Conservation (phyloP, 148 eudicot genomes). For the Rheum nobile region DNA sequence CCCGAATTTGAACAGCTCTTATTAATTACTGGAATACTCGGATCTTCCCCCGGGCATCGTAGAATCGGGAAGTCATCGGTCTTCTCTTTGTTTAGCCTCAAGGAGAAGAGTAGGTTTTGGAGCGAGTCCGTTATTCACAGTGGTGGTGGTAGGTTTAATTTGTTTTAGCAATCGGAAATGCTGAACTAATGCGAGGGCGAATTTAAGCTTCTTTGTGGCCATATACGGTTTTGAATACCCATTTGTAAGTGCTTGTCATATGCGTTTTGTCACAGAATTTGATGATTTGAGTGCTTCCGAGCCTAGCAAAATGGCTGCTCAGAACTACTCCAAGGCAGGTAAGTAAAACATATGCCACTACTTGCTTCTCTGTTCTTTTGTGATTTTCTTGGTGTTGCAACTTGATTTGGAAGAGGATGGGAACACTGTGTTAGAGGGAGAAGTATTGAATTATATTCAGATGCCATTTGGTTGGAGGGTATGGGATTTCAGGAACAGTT, state of each 20-base stretch:
- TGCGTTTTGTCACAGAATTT: conserved; percentile 34
- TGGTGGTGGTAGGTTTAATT: conserved; percentile 38
- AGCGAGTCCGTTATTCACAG: conserved; percentile 67
- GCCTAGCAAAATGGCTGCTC: conserved; percentile 32
- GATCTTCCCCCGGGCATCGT: conserved; percentile 31
- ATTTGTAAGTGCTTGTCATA: background rate
- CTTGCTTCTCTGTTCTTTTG: background rate
- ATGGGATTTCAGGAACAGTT: background rate
- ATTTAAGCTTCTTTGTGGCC: background rate
- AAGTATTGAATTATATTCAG: background rate
- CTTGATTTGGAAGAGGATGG: background rate
- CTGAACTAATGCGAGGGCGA: background rate
- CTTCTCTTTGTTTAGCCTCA: conserved; percentile 80
- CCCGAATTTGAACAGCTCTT: conserved; percentile 1
- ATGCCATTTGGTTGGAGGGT: background rate
- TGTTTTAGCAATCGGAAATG: conserved; percentile 2
- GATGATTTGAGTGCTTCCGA: conserved; percentile 59
- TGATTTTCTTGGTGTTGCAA: background rate
- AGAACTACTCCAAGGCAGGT: conserved; percentile 90
- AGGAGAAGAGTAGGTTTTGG: conserved; percentile 87
- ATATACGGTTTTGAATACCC: background rate
- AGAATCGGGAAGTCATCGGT: conserved; percentile 52
- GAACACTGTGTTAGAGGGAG: background rate
- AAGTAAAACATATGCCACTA: conserved; percentile 12
- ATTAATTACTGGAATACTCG: conserved; percentile 37